Evolutionary conservation across 1,284 basidiomycete genomes (phyloP).

Genomic region (Rhodotorula sp.): DNA sequence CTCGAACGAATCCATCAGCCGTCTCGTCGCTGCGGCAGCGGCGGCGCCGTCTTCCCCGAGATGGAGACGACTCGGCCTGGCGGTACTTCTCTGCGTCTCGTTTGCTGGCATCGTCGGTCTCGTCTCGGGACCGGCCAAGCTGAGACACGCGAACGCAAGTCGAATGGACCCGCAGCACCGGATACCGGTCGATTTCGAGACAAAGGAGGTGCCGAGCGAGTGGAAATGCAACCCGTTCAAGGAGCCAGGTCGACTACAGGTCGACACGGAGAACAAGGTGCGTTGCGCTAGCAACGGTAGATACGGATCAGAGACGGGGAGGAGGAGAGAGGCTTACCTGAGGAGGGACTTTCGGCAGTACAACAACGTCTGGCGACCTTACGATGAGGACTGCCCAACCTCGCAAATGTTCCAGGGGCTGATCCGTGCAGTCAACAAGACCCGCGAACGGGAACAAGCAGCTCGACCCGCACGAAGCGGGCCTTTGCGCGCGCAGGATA

Average conservation of each 20-base stretch:
- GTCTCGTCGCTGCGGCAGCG: too few relatives aligned
- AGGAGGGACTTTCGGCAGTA: background rate
- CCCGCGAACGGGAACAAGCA: constrained; percentile 1
- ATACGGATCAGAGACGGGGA: rapidly evolving
- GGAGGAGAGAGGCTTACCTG: background rate
- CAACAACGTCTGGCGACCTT: constrained; percentile 33
- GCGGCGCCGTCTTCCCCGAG: too few relatives aligned
- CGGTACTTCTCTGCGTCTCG: too few relatives aligned
- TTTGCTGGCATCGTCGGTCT: too few relatives aligned
- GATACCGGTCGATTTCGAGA: constrained; percentile 28
- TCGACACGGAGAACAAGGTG: constrained; percentile 23
- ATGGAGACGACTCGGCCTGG: too few relatives aligned
- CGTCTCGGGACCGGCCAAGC: too few relatives aligned
- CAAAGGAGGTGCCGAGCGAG: constrained; percentile 22
- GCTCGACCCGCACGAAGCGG: background rate
- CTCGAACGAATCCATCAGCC: too few relatives aligned
- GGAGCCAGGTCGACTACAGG: constrained; percentile 24
- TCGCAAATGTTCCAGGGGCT: constrained; percentile 26
- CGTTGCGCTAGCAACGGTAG: background rate
- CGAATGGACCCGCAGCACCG: background rate
- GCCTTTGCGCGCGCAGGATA: constrained; percentile 3
- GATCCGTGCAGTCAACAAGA: constrained; percentile 4
- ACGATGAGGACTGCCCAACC: constrained; percentile 30
- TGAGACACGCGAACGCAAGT: too few relatives aligned
- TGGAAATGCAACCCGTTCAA: constrained; percentile 38